Evolutionary conservation across 352 stramenopile genomes (phyloP), one percentile per base, ranked within the genome.

Genomic region (Globisporangium camurandrum): DNA sequence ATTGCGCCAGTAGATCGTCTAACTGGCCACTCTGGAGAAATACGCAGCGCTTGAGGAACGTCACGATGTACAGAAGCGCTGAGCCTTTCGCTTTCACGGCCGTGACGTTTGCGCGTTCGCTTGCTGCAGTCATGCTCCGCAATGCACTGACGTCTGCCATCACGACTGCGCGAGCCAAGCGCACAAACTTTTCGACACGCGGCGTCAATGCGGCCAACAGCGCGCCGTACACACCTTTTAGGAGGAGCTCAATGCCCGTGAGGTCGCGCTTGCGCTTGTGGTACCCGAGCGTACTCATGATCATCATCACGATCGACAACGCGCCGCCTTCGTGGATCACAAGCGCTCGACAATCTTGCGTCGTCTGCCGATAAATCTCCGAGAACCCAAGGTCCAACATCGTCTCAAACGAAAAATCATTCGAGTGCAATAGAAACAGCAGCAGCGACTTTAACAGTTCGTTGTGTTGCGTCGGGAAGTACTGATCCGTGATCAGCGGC

Each of bases 301-400:
- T 64, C 71, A 86, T 89, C 79, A 93, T 91, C 16, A 89, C 67
- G 20, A 93, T 84, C 9, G 83, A 92, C 4, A 93, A 60, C n/a
- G 83, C 72, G 10, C 83, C 83, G 7, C 77, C 83, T 64, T 93
- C 79, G 57, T 85, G 67, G 31, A 89, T 70, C 33, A 88, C 68
- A 20, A 88, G 66, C 11, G 61, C 65, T 7, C 49, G 67, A 20
- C 63, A 69, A 31, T 74, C 76, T 57, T 86, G 62, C 2, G 69
- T 80, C 19, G 71, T 76, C 46, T 93, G 83, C 2, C 83, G 71
- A 42, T 77, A 76, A 23, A 91, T 63, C 57, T 93, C 83, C 4
- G 75, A 73, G 52, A 87, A 91, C 3, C 83, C 83, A 24, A 93
- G 66, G 51, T 91, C 78, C 34, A 92, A 58, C 31, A 93, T 66